Evolutionary conservation across 805 yeast species (phyloP).

Genomic region (Starmera amethionina): DNA sequence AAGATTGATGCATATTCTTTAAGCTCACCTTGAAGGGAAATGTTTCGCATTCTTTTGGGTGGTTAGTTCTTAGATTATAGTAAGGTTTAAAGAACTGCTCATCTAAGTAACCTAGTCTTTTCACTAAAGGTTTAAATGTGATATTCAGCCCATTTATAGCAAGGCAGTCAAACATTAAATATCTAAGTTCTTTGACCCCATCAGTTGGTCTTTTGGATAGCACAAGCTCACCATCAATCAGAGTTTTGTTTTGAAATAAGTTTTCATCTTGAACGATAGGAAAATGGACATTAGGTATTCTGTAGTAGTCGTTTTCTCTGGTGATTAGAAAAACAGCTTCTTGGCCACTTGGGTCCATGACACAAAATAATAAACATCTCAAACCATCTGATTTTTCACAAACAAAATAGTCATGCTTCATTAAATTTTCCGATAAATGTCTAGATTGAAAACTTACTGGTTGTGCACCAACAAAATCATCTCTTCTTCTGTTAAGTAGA

Average conservation of each 20-base stretch:
- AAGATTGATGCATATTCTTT: constrained; percentile 82
- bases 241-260: constrained; percentile 73
- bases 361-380: constrained; percentile 64
- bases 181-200: constrained; percentile 58
- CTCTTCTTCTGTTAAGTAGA: constrained; percentile 44
- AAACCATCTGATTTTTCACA: constrained; percentile 96
- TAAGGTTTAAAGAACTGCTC: constrained; percentile 79
- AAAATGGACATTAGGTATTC: constrained; percentile 77
- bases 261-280: constrained; percentile 46
- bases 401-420: constrained; percentile 74
- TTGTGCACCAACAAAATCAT: constrained; percentile 82
- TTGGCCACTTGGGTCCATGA: constrained; percentile 58
- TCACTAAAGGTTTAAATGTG: constrained; percentile 61
- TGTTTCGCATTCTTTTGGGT: constrained; percentile 63
- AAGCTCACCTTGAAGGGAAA: constrained; percentile 83
- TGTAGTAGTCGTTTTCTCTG: constrained; percentile 77
- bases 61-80: constrained; percentile 50
- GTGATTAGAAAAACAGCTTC: constrained; percentile 88
- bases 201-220: constrained; percentile 47
- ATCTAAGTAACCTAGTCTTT: constrained; percentile 79
- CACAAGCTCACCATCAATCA: constrained; percentile 92
- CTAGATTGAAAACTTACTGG: constrained; percentile 82
- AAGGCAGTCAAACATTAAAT: constrained; percentile 84
- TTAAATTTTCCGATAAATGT: constrained; percentile 55
- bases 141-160: constrained; percentile 71